A percentile compares a stretch with the other conserved stretches of the same genome.
phyloP scores from a whole-genome alignment of 169 alveolate species.

The Miamiensis avidus region DNA sequence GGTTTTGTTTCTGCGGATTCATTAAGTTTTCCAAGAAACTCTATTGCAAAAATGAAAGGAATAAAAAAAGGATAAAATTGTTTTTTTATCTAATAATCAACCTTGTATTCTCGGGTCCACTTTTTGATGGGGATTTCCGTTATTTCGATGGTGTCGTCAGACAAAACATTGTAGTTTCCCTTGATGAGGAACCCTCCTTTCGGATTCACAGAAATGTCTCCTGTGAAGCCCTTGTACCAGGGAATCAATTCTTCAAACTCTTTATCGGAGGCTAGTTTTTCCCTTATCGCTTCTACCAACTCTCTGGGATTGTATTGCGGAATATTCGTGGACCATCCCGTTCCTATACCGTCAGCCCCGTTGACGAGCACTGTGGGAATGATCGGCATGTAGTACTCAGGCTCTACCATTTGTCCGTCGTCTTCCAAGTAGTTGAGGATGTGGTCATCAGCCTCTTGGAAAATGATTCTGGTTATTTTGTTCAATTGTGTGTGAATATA shows the following conservation, averaged over 20 bases:
- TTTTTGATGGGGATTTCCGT: constrained; percentile 98
- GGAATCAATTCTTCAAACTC: constrained; percentile 94
- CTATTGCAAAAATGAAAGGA: background rate
- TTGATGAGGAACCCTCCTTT: constrained; percentile 78
- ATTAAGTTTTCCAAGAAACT: constrained; percentile 48
- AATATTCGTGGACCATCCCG: constrained; percentile 92
- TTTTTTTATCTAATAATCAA: constrained; percentile 59
- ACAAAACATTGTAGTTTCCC: constrained; percentile 75
- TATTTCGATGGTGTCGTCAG: constrained; percentile 79
- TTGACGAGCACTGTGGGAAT: constrained; percentile 98
- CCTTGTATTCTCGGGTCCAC: constrained; percentile 97
- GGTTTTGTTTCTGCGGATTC: constrained; percentile 69
- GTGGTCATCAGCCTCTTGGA: constrained; percentile 83
- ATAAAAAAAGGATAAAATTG: too few species aligned
- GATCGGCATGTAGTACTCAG: constrained; percentile 97
- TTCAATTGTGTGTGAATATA: constrained; percentile 89
- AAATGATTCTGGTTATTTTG: constrained; percentile 82
- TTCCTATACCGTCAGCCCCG: constrained; percentile 99
- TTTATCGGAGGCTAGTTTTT: constrained; percentile 86
- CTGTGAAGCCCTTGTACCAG: constrained; percentile 97
- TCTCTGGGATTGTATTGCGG: constrained; percentile 98
- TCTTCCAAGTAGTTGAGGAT: constrained; percentile 91
- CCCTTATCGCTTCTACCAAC: constrained; percentile 89
- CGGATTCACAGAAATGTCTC: constrained; percentile 89
- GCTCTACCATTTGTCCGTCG: constrained; percentile 99